Evolutionary conservation across 1,139 yeast species (phyloP), one percentile per base, ranked within the genome.

Genomic region (Waltiozyma sp.): DNA sequence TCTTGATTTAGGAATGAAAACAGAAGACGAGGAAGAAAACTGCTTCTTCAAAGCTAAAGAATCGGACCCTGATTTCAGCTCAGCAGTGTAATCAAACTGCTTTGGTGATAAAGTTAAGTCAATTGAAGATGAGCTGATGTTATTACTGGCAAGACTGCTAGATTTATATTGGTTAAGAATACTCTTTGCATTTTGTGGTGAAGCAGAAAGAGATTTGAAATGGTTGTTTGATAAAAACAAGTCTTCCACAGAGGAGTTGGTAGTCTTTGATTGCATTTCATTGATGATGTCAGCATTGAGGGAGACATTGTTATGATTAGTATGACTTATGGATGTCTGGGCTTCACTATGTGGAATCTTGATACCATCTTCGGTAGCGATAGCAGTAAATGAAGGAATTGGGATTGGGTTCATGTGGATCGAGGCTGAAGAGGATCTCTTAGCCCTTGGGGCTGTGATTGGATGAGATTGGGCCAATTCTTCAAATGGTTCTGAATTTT

Each of bases 1-100:
- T 28, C 57, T 49, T n/a, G 57, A 50, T 43, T 54, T 55, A 6
- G 58, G 58, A 23, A 55, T 47, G 37, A 55, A 55, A 10, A 45
- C 34, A 7, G 53, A 44, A 3, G 48, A 45, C 4, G 50, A 33
- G 0, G 54, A 43, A 7, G 42, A 37, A 5, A 10, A 33, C 7
- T 15, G 19, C n/a, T 33, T 33, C 18, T 15, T 15, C 19, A 15
- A 15, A n/a, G 19, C 7, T 8, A 18, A 33, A n/a, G 38, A 16
- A 21, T 34, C 40, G 13, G 28, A 14, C 26, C 40, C 24, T 28
- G 43, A 5, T 18, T 15, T 33, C 36, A 33, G n/a, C 13, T 33
- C 36, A 13, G 18, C 36, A 9, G 36, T 33, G 4, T 11, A 33
- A n/a, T 33, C 36, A 10, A 33, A 33, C 19, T 33, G 36, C 19